Base-by-base conservation (phyloP, 1,284 basidiomycete genomes). In the Anthracocystis walkeri region DNA sequence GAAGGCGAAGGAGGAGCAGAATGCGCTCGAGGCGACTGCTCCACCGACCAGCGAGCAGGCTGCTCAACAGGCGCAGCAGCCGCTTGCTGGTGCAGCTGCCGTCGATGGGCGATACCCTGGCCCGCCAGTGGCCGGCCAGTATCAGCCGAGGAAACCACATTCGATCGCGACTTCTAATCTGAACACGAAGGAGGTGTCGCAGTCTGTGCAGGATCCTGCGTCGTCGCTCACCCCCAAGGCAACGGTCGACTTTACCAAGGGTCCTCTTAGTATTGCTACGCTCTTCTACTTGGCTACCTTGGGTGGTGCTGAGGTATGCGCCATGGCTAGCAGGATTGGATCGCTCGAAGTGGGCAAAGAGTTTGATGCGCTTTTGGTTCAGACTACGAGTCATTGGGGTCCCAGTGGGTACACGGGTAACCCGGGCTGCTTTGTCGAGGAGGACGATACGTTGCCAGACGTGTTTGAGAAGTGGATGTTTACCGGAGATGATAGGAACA, bases 281-380 rank as follows among this genome's bases (percentile, higher is more conserved):
- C 88, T 97, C 50, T 88, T 97, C 73, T 92, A 94, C 87, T 90
- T 98, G 50, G 95, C 96, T 10, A 99, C 95, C 3, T 87, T 92
- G 29, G 95, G 96, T 44, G 96, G 96, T 1, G 96, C 96, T 0
- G 88, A 90, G 35, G 90, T 98, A 0, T 95, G 93, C 82, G 88
- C 89, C 55, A 86, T 97, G 31, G 88, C 90, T 41, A 85, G 90
- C 49, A 88, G 88, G 41, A 88, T 93, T n/a, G 96, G 95, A 10
- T 91, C 90, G 27, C 92, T 99, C 64, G 87, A 87, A 25, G 87
- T 88, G 0, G 94, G 94, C 2, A 95, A 94, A 86, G 91, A 91
- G 72, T 98, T 98, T 82, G 95, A 99, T 84, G 95, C 95, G 1
- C 87, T 98, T 12, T 78, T 94, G 6, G 90, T 89, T 90, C 60